A percentile compares a stretch with the other conserved stretches of the same genome.
phyloP scores from a whole-genome alignment of 2,329 filamentous ascomycete genomes.

The Beauveria brongniartii region DNA sequence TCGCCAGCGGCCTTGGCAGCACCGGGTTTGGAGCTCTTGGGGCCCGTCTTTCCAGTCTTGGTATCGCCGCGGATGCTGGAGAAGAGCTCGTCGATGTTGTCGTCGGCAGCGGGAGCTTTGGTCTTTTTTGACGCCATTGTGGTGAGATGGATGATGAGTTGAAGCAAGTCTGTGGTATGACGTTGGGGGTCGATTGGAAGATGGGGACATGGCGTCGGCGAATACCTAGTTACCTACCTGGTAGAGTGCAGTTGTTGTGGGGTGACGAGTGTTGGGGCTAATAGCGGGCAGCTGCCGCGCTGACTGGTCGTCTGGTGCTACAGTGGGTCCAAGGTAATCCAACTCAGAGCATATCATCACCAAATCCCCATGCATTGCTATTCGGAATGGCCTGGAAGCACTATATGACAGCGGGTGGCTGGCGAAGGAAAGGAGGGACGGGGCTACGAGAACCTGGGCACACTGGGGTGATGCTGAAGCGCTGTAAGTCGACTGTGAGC shows the following conservation, averaged over 20 bases:
- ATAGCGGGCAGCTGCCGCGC: not conserved
- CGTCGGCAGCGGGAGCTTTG: constrained; percentile 45
- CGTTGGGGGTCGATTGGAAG: not conserved
- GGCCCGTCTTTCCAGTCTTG: constrained; percentile 39
- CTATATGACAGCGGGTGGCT: not conserved
- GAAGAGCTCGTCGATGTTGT: constrained; percentile 59
- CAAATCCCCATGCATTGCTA: too few species aligned
- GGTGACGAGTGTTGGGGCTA: too few species aligned
- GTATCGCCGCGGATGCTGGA: constrained; percentile 50
- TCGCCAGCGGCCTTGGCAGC: constrained; percentile 42
- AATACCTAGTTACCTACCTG: not conserved
- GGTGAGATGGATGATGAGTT: not conserved
- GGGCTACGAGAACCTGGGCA: not conserved
- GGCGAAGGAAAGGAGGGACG: not conserved
- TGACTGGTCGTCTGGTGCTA: not conserved
- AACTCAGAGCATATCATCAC: too few species aligned
- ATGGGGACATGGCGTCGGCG: not conserved
- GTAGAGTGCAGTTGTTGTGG: not conserved
- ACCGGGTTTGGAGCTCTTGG: constrained; percentile 37
- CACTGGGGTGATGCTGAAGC: not conserved
- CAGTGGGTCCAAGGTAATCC: too few species aligned
- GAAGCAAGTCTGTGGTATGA: not conserved
- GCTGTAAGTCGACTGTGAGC: not conserved
- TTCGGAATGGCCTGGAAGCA: too few species aligned
- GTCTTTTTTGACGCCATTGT: constrained; percentile 53